These are phyloP conservation scores for Tylopilus vinaceipallidus DNA, from an alignment of 768 basidiomycete species.

Conservation along the genomic window DNA sequence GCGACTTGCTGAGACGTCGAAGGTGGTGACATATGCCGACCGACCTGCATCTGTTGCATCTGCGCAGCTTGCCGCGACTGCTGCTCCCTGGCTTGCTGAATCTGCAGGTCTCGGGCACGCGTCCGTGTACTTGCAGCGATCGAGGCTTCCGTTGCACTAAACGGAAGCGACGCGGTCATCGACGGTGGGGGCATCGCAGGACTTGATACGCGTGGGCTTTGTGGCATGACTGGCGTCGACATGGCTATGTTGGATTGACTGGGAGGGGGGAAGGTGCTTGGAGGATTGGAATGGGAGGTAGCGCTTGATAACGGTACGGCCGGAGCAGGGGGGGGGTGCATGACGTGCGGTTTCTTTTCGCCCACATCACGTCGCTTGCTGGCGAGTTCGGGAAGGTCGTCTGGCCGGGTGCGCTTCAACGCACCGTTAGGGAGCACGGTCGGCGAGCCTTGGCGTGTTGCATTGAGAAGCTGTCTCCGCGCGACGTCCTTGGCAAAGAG, in stretches of 20 bases:
- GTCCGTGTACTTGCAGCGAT: constrained; percentile 31
- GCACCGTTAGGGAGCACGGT: constrained; percentile 23
- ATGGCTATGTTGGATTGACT: constrained; percentile 14
- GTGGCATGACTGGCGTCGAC: constrained; percentile 18
- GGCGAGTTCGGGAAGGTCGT: constrained; percentile 44
- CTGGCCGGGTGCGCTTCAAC: constrained; percentile 65
- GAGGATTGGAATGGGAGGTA: constrained; percentile 23
- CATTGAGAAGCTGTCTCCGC: constrained; percentile 37
- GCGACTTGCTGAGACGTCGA: constrained; percentile 23
- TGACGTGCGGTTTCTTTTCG: constrained; percentile 48
- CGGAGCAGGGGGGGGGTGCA: constrained; percentile 38
- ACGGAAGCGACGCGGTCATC: constrained; percentile 29
- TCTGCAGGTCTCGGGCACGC: constrained; percentile 36
- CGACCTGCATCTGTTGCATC: constrained; percentile 33
- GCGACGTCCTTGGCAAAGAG: constrained; percentile 64
- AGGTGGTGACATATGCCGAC: constrained; percentile 45
- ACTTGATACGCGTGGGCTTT: constrained; percentile 34
- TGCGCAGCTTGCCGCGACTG: constrained; percentile 35
- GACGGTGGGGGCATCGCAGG: constrained; percentile 32
- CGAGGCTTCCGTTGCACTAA: constrained; percentile 34
- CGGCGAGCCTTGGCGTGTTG: constrained; percentile 27
- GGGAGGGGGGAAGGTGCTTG: constrained; percentile 19
- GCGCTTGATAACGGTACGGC: constrained; percentile 15
- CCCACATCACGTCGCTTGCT: constrained; percentile 73
- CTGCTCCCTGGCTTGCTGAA: constrained; percentile 35